phyloP scores from a whole-genome alignment of 805 yeast genomes.

The Metschnikowia hibisci region DNA sequence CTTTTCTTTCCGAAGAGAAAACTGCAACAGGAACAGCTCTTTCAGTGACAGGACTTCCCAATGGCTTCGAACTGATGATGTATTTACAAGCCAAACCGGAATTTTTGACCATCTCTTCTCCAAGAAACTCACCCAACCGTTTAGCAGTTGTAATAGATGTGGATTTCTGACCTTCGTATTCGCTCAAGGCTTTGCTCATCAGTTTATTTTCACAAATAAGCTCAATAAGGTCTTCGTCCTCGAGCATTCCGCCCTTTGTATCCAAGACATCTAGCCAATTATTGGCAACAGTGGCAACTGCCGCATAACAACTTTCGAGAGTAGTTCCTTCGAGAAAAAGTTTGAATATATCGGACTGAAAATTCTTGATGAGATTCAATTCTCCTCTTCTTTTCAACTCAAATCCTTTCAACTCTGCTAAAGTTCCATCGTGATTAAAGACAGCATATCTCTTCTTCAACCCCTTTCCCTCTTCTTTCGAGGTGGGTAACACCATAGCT shows the following conservation, averaged over 20 bases:
- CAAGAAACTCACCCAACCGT: constrained; percentile 89
- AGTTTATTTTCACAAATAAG: constrained; percentile 94
- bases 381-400: constrained; percentile 97
- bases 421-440: constrained; percentile 86
- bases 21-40: constrained; percentile 96
- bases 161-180: constrained; percentile 86
- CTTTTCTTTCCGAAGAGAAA: constrained; percentile 84
- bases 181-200: constrained; percentile 88
- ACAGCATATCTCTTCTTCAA: constrained; percentile 96
- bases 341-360: constrained; percentile 91
- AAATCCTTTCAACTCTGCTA: constrained; percentile 95
- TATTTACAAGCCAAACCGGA: constrained; percentile 94
- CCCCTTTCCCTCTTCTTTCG: constrained; percentile 96
- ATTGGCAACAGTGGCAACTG: constrained; percentile 91
- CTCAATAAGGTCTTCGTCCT: constrained; percentile 90
- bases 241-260: constrained; percentile 78
- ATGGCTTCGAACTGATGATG: constrained; percentile 80
- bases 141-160: constrained; percentile 95
- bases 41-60: constrained; percentile 87
- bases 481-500: constrained; percentile 96
- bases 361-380: constrained; percentile 84
- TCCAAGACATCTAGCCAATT: constrained; percentile 95
- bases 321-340: constrained; percentile 83
- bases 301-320: constrained; percentile 73
- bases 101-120: constrained; percentile 94